A percentile compares a stretch with the other conserved stretches of the same genome.
Conservation (phyloP, 2,329 filamentous ascomycete species). For the Clathrospora elynae region DNA sequence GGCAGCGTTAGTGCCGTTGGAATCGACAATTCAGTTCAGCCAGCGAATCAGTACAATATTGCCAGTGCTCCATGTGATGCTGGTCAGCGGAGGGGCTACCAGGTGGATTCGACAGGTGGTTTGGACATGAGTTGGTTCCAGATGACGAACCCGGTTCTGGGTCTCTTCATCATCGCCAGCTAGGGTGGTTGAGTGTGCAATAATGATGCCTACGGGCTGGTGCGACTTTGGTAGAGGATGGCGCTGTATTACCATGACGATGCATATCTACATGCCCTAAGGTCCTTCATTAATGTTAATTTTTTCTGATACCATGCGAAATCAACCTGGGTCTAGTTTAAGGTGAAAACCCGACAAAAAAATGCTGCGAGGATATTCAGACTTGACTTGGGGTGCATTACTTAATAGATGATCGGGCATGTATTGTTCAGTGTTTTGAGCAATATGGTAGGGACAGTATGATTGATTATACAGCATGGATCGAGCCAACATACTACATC, state of each 20-base stretch:
- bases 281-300: conserved; percentile 18
- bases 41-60: conserved; percentile 28
- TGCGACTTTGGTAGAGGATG: not conserved
- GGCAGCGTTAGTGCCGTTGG: conserved; percentile 18
- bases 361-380: no score
- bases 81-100: conserved; percentile 31
- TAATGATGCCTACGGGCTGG: not conserved
- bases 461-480: no score
- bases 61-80: conserved; percentile 32
- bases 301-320: no score
- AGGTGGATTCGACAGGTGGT: conserved; percentile 28
- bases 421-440: no score
- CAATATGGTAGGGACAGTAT: not conserved
- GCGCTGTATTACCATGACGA: conserved; percentile 9
- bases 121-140: conserved; percentile 38
- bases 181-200: no score
- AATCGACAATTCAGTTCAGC: conserved; percentile 15
- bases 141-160: conserved; percentile 27
- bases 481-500: conserved; percentile 16
- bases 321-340: no score
- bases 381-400: no score
- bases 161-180: conserved; percentile 29
- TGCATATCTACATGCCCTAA: conserved; percentile 3
- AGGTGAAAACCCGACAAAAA: no score
- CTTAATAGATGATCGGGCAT: no score